Percentiles rank a stretch among this genome's conserved stretches.
These are phyloP conservation scores for Skeletonema menzelii DNA, from an alignment of 108 stramenopile species.

Conservation along the genomic window DNA sequence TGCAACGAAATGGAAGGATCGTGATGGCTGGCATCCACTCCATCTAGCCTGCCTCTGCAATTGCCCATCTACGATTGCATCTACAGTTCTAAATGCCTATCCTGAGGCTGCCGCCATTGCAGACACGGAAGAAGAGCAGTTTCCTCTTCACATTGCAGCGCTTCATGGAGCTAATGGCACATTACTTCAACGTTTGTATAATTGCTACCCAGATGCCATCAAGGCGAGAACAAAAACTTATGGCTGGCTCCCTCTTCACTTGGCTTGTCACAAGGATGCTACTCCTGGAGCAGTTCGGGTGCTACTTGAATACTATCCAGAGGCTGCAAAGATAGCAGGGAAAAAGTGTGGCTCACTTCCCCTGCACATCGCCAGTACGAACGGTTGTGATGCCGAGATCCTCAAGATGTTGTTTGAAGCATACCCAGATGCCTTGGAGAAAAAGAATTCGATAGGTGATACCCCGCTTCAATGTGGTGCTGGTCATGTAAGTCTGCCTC, in stretches of 20 bases:
- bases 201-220: conserved; percentile 49
- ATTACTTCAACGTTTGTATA: conserved; percentile 33
- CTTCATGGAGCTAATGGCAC: conserved; percentile 38
- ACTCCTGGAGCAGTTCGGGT: conserved; percentile 35
- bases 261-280: conserved; percentile 47
- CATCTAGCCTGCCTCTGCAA: conserved; percentile 46
- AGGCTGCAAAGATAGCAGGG: conserved; percentile 30
- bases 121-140: conserved; percentile 36
- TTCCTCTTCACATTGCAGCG: conserved; percentile 50
- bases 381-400: conserved; percentile 40
- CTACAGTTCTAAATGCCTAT: conserved; percentile 41
- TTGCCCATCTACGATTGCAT: conserved; percentile 31
- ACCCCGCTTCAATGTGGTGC: conserved; percentile 24
- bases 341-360: conserved; percentile 48
- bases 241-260: conserved; percentile 51
- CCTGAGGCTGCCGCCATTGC: conserved; percentile 48
- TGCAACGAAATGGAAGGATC: conserved; percentile 48
- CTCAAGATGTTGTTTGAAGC: conserved; percentile 60
- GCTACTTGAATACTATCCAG: conserved; percentile 40
- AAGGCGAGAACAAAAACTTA: conserved; percentile 30
- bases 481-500: conserved; percentile 25
- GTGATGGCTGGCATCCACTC: conserved; percentile 50
- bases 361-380: conserved; percentile 39
- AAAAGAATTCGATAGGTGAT: conserved; percentile 40
- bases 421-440: conserved; percentile 50